Conservation (phyloP, 768 basidiomycete genomes). For the Obba rivulosa region DNA sequence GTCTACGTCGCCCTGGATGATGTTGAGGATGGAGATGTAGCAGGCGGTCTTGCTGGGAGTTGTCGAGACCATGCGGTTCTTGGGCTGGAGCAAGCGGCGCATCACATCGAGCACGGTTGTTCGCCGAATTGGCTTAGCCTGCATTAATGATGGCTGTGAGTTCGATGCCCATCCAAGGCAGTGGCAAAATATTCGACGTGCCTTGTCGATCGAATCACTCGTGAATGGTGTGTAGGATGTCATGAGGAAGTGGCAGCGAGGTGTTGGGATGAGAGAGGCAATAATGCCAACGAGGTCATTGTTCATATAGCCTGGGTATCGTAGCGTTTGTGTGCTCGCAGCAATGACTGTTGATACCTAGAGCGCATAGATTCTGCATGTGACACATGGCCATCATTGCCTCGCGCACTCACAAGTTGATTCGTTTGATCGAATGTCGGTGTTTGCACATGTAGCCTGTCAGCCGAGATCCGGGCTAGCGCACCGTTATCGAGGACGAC, state of each 20-base stretch:
- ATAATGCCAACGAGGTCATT: slow-evolving; percentile 98
- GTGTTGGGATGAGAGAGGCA: slow-evolving; percentile 94
- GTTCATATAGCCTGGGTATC: slow-evolving; percentile 99
- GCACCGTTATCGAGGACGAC: slow-evolving; percentile 98
- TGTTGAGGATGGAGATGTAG: slow-evolving; percentile 96
- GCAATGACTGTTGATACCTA: slow-evolving; percentile 99
- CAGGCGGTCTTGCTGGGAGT: slow-evolving; percentile 88
- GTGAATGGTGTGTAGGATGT: slow-evolving; percentile 99
- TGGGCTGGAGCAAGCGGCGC: slow-evolving; percentile 94
- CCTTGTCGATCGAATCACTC: slow-evolving; percentile 94
- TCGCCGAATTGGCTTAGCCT: slow-evolving; percentile 90
- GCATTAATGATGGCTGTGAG: neutral
- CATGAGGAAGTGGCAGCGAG: slow-evolving; percentile 97
- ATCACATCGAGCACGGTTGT: slow-evolving; percentile 98
- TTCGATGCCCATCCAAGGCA: neutral
- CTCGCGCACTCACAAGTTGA: slow-evolving; percentile 56
- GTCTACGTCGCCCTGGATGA: slow-evolving; percentile 98
- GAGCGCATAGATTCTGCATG: neutral
- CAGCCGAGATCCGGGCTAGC: slow-evolving; percentile 86
- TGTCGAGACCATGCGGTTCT: slow-evolving; percentile 97
- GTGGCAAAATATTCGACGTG: slow-evolving; percentile 24
- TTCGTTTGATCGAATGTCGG: slow-evolving; percentile 90
- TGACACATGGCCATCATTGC: too few relatives aligned
- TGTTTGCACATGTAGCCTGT: slow-evolving; percentile 83
- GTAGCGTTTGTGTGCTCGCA: slow-evolving; percentile 92